phyloP scores from a whole-genome alignment of 169 alveolate species.

The Eimeria tenella region DNA sequence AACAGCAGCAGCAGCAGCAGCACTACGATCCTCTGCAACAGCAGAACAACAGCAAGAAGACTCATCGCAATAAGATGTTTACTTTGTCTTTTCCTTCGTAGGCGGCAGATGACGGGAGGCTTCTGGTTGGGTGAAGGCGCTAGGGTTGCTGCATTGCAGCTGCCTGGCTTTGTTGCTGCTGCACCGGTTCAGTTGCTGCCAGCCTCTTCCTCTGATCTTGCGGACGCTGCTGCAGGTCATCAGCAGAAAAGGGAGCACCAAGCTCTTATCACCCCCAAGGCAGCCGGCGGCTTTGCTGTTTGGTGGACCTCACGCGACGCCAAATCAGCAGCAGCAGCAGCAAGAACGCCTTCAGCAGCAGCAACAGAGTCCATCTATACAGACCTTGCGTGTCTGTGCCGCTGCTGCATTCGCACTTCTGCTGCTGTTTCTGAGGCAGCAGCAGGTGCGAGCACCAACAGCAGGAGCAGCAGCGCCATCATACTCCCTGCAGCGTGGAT shows the following conservation, averaged over 20 bases:
- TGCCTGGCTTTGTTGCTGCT: not conserved
- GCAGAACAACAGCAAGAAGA: not conserved
- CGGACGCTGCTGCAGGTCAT: slow-evolving; percentile 11
- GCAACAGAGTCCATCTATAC: not conserved
- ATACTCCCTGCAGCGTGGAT: not conserved
- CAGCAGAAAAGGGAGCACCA: not conserved
- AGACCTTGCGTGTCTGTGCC: not conserved
- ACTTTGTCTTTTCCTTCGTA: not conserved
- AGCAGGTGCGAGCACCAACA: not conserved
- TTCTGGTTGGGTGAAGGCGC: not conserved
- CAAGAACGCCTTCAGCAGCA: not conserved
- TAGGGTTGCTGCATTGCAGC: slow-evolving; percentile 6
- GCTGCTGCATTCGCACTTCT: slow-evolving; percentile 11
- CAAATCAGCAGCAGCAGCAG: slow-evolving; percentile 23
- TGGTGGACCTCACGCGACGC: not conserved
- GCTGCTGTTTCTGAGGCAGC: slow-evolving; percentile 18
- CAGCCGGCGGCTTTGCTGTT: not conserved
- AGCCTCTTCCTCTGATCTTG: slow-evolving; percentile 20
- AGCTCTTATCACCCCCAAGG: not conserved
- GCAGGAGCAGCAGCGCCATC: slow-evolving; percentile 10
- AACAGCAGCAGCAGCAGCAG: slow-evolving; percentile 5
- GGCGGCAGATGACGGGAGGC: not conserved
- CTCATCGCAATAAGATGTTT: not conserved
- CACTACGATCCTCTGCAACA: not conserved
- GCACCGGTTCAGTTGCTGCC: slow-evolving; percentile 10